Conservation (phyloP, 1,284 basidiomycete species). For the Cutaneotrichosporon dermatis region DNA sequence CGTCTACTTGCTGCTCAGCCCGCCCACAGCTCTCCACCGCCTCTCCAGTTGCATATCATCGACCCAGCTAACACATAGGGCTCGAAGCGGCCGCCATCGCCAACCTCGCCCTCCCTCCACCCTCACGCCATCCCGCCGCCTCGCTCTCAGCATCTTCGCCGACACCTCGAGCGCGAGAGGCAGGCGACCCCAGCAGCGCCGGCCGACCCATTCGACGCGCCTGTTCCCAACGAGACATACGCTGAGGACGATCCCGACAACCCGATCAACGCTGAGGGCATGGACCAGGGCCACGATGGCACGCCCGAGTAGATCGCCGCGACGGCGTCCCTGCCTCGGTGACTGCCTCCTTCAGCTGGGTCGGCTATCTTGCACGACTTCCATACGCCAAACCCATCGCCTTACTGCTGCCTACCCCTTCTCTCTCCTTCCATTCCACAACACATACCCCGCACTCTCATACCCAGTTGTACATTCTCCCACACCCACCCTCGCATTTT, state of each 20-base stretch:
- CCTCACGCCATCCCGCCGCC: constrained; percentile 26
- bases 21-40: too few species aligned
- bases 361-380: background rate
- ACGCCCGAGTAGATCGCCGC: background rate
- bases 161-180: constrained; percentile 35
- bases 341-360: background rate
- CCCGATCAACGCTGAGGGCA: background rate
- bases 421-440: too few species aligned
- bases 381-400: too few species aligned
- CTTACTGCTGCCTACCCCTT: too few species aligned
- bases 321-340: background rate
- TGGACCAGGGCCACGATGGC: background rate
- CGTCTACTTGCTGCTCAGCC: too few species aligned
- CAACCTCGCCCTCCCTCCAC: constrained; percentile 38
- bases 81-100: constrained; percentile 44
- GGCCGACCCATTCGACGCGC: constrained; percentile 41
- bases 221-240: constrained; percentile 46
- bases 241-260: constrained; percentile 25
- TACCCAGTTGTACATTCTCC: background rate
- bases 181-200: constrained; percentile 22
- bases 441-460: background rate
- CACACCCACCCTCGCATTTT: background rate
- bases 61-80: constrained; percentile 25
- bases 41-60: too few species aligned
- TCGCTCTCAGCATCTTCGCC: constrained; percentile 35